Evolutionary conservation across 1,284 basidiomycete species (phyloP), one percentile per base, ranked within the genome.

Genomic region (Baeospora myosura): DNA sequence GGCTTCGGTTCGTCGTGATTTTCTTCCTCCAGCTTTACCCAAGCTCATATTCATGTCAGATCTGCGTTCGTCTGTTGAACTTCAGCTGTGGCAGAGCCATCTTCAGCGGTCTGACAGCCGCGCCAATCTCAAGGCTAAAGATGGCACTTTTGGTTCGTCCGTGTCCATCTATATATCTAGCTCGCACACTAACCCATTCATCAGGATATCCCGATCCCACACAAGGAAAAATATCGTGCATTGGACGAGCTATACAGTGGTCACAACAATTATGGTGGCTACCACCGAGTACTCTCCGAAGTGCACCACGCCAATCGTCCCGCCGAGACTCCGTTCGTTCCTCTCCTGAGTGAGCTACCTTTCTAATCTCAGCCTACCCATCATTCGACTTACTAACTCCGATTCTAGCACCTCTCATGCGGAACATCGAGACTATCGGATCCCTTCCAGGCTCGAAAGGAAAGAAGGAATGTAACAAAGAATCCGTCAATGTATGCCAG

Each of bases 51-150:
- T 28, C 26, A 28, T 28, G n/a, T n/a, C n/a, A 28, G 26, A 28
- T 28, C 14, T 28, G 26, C 26, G 26, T 28, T 14, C 8, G 8
- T 14, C 8, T 70, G 16, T 62, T 66, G 23, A 74, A 75, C 45
- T 74, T 64, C 43, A 65, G 62, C 12, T 57, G 55, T 14, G 67
- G 69, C 10, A 58, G 59, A 41, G 49, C 61, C 21, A 66, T 75
- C 20, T 58, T 58, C 14, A 52, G 54, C 16, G 68, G 59, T n/a
- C 45, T 68, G 11, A 54, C 51, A 5, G 52, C 51, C 39, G 61
- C 49, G 42, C 56, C 56, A 39, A 61, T 59, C 44, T 56, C 43
- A 44, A 61, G 52, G 40, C 51, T 58, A 43, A 67, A 49, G 46
- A 58, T 52, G 25, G 62, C 62, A 10, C 51, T 65, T 29, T 32